Evolutionary conservation across 257 asterid species (phyloP).

Genomic region (Solanum raphanifolium): DNA sequence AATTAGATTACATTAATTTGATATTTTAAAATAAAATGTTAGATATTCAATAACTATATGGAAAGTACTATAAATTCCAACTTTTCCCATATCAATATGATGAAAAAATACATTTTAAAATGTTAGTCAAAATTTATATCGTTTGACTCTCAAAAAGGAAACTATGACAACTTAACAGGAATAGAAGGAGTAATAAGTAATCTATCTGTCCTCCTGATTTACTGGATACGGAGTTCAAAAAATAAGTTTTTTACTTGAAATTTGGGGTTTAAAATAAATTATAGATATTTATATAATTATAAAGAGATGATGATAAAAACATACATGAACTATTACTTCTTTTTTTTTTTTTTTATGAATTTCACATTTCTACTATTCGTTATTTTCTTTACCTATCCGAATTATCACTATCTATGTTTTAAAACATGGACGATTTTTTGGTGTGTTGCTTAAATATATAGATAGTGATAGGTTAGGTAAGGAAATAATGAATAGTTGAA

Average conservation of each 20-base stretch:
- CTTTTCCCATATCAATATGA: neutral
- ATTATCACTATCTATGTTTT: neutral
- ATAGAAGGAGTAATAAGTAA: neutral
- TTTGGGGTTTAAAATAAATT: neutral
- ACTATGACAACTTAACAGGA: neutral
- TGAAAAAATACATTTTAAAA: no score
- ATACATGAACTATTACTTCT: neutral
- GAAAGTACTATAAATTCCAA: no score
- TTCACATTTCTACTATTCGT: neutral
- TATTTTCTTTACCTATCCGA: neutral
- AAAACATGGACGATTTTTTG: no score
- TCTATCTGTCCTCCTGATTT: neutral
- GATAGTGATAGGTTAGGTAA: no score
- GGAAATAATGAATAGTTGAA: neutral
- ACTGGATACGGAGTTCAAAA: neutral
- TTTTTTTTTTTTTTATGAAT: no score
- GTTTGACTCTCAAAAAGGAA: neutral
- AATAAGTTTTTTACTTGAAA: neutral
- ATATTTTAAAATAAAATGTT: no score
- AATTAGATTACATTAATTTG: no score
- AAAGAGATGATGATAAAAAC: neutral
- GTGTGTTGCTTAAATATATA: no score
- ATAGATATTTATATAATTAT: neutral
- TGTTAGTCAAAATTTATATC: no score
- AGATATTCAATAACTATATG: neutral